Evolutionary conservation across 176 grass and related monocot species (phyloP), one percentile per base, ranked within the genome.

Genomic region (Hsuehochloa calcarea): DNA sequence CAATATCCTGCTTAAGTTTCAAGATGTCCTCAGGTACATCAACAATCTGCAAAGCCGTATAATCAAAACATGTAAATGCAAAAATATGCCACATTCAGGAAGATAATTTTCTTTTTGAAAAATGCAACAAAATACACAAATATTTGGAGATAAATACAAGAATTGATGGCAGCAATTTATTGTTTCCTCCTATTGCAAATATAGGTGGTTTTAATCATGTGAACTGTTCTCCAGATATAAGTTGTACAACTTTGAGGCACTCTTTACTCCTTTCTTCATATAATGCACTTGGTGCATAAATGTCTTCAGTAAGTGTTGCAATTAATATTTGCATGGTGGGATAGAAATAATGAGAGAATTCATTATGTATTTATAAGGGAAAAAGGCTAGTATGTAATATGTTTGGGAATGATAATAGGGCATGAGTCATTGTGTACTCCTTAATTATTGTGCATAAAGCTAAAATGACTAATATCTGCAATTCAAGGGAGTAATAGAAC

Each of bases 1-100:
- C 91, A 89, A 97, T 88, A 56, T 91, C 75, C 80, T 86, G 85
- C 78, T 97, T 91, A 26, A 97, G 87, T 75, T 93, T 93, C 82
- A 97, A 77, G 63, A 97, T 93, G 61, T 74, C 82, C 65, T 90
- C 83, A 34, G 75, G 66, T 74, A 91, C 60, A 10, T 91, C 81
- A 64, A 88, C 64, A 78, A 80, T 84, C 91, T 97, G 87, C 64
- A 69, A 89, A 59, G 19, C 6, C 44, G 46, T 74, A 82, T 39
- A 52, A 85, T 55, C 26, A 86, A 66, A 51, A 71, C 15, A 56
- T 77, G 49, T 69, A 70, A 60, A 75, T 25, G 0, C 16, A 8
- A 7, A 74, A 68, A 5, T 2, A 65, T 45, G 60, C 52, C 3
- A 31, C 6, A 2, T 35, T 66, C 27, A 77, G 22, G 9, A 72